Evolutionary conservation across 768 basidiomycete genomes (phyloP).

Genomic region (Boletus rex-veris): DNA sequence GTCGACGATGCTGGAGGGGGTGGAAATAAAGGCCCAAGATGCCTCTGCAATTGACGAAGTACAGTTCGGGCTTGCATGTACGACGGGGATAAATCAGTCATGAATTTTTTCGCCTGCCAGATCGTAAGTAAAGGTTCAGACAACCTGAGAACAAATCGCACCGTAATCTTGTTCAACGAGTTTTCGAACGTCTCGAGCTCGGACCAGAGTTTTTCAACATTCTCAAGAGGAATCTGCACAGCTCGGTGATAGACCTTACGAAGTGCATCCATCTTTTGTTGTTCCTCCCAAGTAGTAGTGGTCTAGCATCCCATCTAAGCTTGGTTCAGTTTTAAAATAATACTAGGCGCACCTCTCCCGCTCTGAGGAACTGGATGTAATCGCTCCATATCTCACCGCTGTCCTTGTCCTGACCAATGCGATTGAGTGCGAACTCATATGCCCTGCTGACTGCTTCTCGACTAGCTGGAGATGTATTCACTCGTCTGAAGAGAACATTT

Average conservation of each 20-base stretch:
- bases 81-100: conserved; percentile 85
- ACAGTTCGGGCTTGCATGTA: conserved; percentile 95
- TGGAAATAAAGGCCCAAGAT: conserved; percentile 59
- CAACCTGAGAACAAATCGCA: conserved; percentile 25
- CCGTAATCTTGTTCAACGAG: conserved; percentile 82
- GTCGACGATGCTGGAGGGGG: conserved; percentile 42
- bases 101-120: conserved; percentile 86
- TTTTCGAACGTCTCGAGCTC: conserved; percentile 93
- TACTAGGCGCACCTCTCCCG: conserved; percentile 59
- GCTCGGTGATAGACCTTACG: conserved; percentile 92
- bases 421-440: conserved; percentile 88
- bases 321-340: background rate
- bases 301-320: conserved; percentile 38
- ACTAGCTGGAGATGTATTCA: conserved; percentile 62
- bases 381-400: conserved; percentile 92
- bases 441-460: conserved; percentile 81
- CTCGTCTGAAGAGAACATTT: conserved; percentile 45
- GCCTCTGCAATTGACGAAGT: conserved; percentile 75
- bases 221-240: conserved; percentile 91
- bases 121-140: conserved; percentile 9
- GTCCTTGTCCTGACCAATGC: conserved; percentile 90
- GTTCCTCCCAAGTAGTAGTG: conserved; percentile 89
- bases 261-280: conserved; percentile 91
- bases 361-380: conserved; percentile 85
- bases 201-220: conserved; percentile 89